Evolutionary conservation across 345 rosid species (phyloP), one percentile per base, ranked within the genome.

Genomic region (Diplotaxis tenuifolia): DNA sequence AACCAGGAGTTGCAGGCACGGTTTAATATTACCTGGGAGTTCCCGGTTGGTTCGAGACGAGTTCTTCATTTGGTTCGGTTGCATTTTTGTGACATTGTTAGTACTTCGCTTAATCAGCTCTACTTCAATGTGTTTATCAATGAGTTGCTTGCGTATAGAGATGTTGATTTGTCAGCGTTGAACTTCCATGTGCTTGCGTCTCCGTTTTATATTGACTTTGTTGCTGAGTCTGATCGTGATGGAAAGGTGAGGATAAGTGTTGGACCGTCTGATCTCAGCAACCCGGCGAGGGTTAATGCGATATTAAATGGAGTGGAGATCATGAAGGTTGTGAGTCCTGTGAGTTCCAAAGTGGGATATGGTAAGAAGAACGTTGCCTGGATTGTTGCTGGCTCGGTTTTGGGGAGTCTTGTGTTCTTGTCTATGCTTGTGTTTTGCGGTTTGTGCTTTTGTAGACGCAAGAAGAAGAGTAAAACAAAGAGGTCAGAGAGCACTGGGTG

Each of bases 71-170:
- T 95, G 77, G 82, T 91, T 74, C 88, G 99, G 45, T 81, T 95
- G 84, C 99, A 95, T 86, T 95, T 95, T 80, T 89, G 96, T 72
- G 98, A 94, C 73, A 81, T 94, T 21, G 87, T 91, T 73, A 94
- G 98, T 56, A 0, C 78, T 7, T 81, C 92, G 1, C 93, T 91
- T 64, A 88, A 87, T 60, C 90, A 86, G 87, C 82, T 91, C 21
- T 94, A 89, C 60, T 91, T 94, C 68, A 76, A 86, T 75, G 95
- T 94, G 60, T 94, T 80, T 76, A 82, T 94, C 40, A 87, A 94
- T 34, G 87, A 80, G 9, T 69, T 63, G 79, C 78, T 82, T 12
- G 98, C 93, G 4, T 81, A 72, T 71, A 84, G 49, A 74, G 90
- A 91, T 80, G 78, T 94, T 67, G 98, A 94, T 84, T 76, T 94